Percentiles rank a stretch among this genome's conserved stretches.
phyloP scores from a whole-genome alignment of 768 basidiomycete genomes.

The Hortiboletus flavorubellus region DNA sequence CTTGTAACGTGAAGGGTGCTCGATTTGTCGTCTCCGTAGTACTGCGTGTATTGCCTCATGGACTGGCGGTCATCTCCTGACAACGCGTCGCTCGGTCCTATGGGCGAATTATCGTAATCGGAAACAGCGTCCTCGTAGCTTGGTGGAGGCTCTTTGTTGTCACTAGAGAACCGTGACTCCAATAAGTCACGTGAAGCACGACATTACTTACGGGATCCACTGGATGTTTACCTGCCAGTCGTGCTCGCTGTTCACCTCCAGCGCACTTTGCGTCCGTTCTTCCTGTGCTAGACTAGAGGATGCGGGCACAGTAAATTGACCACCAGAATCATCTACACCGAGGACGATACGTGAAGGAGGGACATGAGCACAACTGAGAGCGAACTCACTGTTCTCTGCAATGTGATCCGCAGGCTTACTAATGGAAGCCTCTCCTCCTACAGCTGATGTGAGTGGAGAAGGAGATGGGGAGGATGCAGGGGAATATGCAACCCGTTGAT shows the following conservation, averaged over 20 bases:
- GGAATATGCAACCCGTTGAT: neutral
- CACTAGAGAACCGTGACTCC: neutral
- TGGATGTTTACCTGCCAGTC: neutral
- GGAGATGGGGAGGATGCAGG: neutral
- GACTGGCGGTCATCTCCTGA: neutral
- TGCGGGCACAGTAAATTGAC: neutral
- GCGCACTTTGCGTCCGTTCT: neutral
- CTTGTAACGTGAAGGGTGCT: neutral
- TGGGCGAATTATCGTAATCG: neutral
- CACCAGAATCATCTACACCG: neutral
- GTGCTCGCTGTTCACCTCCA: neutral
- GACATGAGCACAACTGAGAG: neutral
- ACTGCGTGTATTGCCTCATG: neutral
- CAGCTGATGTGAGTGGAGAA: neutral
- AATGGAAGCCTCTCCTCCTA: neutral
- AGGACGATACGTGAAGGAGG: neutral
- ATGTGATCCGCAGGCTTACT: neutral
- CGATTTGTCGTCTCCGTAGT: neutral
- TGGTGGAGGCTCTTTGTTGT: conserved; percentile 9
- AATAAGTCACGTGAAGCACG: neutral
- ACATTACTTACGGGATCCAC: conserved; percentile 5
- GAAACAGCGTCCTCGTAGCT: conserved; percentile 11
- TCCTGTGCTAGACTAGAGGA: neutral
- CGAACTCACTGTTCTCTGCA: neutral
- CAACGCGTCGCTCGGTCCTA: neutral